phyloP scores from a whole-genome alignment of 306 rosid genomes.

The Gastrolobium villosum region DNA sequence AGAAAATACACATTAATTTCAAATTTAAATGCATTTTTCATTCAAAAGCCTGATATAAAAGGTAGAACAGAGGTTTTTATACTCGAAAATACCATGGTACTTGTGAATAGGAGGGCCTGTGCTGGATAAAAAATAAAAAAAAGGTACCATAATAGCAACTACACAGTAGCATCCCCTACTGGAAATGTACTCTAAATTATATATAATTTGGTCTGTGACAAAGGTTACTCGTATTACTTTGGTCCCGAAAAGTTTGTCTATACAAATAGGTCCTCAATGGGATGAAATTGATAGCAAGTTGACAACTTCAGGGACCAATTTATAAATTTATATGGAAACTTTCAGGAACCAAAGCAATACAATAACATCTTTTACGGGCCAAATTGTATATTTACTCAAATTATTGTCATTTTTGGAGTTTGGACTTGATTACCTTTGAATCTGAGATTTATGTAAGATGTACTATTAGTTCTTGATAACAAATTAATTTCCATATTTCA shows the following conservation, averaged over 20 bases:
- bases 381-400: neutral
- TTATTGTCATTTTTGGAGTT: neutral
- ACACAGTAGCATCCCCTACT: neutral
- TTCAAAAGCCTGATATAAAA: neutral
- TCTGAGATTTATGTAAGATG: neutral
- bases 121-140: neutral
- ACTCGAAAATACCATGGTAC: neutral
- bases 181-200: conserved; percentile 1
- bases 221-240: too few species aligned
- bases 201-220: too few species aligned
- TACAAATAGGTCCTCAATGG: too few species aligned
- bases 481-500: conserved; percentile 4
- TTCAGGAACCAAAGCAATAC: too few species aligned
- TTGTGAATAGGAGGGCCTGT: neutral
- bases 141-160: neutral
- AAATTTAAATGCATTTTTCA: conserved; percentile 11
- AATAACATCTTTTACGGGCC: too few species aligned
- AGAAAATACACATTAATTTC: neutral
- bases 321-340: too few species aligned
- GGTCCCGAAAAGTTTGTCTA: too few species aligned
- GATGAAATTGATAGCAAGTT: too few species aligned
- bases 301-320: too few species aligned
- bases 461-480: neutral
- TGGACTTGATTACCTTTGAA: neutral
- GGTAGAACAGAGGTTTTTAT: neutral